phyloP scores from a whole-genome alignment of 2,329 filamentous ascomycete species.

The Trichoderma atroviride region DNA sequence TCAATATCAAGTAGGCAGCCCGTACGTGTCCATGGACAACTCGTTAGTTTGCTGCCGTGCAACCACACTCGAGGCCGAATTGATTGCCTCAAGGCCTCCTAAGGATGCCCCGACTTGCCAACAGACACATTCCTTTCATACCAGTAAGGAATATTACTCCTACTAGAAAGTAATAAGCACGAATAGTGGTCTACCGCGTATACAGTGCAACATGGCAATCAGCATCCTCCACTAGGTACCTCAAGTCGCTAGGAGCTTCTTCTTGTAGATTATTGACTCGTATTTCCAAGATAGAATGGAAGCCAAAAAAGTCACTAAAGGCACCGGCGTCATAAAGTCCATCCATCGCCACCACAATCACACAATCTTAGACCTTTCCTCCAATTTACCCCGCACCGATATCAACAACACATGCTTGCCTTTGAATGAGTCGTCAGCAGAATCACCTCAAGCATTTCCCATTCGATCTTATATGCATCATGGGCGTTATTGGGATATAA shows the following conservation, averaged over 20 bases:
- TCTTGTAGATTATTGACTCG: not conserved
- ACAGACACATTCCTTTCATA: not conserved
- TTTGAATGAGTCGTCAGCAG: slow-evolving; percentile 8
- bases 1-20: not conserved
- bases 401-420: not conserved
- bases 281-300: not conserved
- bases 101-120: not conserved
- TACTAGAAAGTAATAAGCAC: not conserved
- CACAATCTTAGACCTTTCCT: slow-evolving; percentile 5
- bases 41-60: not conserved
- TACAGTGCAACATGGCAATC: not conserved
- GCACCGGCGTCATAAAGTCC: not conserved
- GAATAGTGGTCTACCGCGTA: not conserved
- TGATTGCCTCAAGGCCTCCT: not conserved
- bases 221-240: not conserved
- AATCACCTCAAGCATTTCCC: not conserved
- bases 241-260: not conserved
- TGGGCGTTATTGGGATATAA: not conserved
- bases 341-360: slow-evolving; percentile 13
- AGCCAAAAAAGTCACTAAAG: not conserved
- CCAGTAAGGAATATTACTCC: not conserved
- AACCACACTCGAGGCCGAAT: not conserved
- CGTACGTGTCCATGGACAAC: slow-evolving; percentile 3
- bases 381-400: slow-evolving; percentile 17
- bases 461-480: slow-evolving; percentile 14